Evolutionary conservation across 179 eudicot genomes (phyloP).

Genomic region (Carnegiea gigantea): DNA sequence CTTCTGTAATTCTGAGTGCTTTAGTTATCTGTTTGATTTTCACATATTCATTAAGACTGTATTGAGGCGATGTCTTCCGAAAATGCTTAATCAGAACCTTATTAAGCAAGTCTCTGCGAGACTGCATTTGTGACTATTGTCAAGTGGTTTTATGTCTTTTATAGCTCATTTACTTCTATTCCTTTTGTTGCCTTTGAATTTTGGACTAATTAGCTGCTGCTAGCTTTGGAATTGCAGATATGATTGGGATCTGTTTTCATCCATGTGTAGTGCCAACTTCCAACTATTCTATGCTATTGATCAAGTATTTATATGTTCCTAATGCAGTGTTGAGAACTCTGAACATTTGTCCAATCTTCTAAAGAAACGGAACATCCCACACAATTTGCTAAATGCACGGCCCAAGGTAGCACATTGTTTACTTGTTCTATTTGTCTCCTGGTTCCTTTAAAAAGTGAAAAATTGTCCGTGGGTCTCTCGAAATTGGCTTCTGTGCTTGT

Average conservation of each 20-base stretch:
- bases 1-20: background rate
- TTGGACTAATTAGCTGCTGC: background rate
- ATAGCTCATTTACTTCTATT: background rate
- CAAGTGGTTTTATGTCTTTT: background rate
- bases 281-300: background rate
- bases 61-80: background rate
- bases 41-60: background rate
- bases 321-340: constrained; percentile 95
- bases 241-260: background rate
- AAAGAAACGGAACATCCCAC: constrained; percentile 70
- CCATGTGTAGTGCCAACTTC: background rate
- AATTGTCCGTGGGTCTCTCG: background rate
- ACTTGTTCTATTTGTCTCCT: background rate
- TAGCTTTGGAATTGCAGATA: background rate
- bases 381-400: constrained; percentile 97
- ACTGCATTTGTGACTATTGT: background rate
- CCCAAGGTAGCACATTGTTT: constrained; percentile 65
- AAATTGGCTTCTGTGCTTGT: background rate
- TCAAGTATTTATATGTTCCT: constrained; percentile 21
- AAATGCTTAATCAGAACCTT: background rate
- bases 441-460: background rate
- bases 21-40: background rate
- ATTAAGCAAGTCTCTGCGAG: background rate
- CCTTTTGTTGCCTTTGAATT: background rate
- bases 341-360: constrained; percentile 76